Conservation (phyloP, 768 basidiomycete species). For the Hygrocybe punicea region DNA sequence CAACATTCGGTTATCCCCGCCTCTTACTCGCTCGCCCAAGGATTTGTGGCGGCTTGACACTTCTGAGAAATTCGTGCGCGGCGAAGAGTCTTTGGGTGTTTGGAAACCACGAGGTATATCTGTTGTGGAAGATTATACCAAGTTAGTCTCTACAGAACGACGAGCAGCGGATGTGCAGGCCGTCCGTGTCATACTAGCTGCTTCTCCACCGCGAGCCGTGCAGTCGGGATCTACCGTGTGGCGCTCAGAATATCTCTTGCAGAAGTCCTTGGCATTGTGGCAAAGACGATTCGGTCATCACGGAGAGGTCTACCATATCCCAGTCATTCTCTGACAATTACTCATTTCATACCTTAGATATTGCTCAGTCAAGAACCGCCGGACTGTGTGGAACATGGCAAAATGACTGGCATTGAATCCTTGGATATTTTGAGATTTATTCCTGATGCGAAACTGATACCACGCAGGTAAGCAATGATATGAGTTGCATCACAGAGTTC, state of each 20-base stretch:
- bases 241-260: slow-evolving; percentile 63
- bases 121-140: slow-evolving; percentile 81
- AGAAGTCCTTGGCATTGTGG: slow-evolving; percentile 75
- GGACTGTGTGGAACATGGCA: slow-evolving; percentile 50
- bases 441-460: slow-evolving; percentile 68
- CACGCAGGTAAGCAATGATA: slow-evolving; percentile 54
- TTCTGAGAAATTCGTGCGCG: slow-evolving; percentile 89
- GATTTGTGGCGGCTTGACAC: slow-evolving; percentile 96
- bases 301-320: slow-evolving; percentile 54
- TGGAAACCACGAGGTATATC: slow-evolving; percentile 91
- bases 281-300: slow-evolving; percentile 74
- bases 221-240: slow-evolving; percentile 56
- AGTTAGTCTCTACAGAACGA: slow-evolving; percentile 66
- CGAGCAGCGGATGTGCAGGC: slow-evolving; percentile 88
- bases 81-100: slow-evolving; percentile 75
- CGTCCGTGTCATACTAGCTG: slow-evolving; percentile 69
- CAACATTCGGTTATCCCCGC: slow-evolving; percentile 74
- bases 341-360: slow-evolving; percentile 49
- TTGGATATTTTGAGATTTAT: slow-evolving; percentile 63
- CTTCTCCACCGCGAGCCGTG: slow-evolving; percentile 47
- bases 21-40: slow-evolving; percentile 77
- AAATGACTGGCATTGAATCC: slow-evolving; percentile 34
- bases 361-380: slow-evolving; percentile 67
- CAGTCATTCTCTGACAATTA: background rate
- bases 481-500: background rate